Evolutionary conservation across 129 eudicot species (phyloP), one percentile per base, ranked within the genome.

Genomic region (Apium graveolens): DNA sequence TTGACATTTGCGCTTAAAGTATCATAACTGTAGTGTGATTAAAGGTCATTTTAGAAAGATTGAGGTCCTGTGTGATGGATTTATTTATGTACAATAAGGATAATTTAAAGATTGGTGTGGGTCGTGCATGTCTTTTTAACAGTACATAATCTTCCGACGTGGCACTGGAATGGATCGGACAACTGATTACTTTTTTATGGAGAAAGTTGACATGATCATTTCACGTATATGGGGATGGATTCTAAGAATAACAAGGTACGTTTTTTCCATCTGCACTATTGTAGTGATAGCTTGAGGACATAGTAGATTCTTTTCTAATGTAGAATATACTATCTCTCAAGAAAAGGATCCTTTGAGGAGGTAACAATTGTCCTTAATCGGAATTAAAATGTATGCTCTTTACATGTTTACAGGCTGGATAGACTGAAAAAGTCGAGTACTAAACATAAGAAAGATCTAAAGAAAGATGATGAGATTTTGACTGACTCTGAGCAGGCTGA

Each of bases 91-190:
- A 69, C 24, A 42, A n/a, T 42, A 73, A n/a, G 11, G 14, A 39
- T 39, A 21, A 16, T 10, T 3, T 45, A n/a, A 72, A 27, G 7
- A 39, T 65, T 53, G 21, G 42, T 29, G 29, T 10, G 32, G 21
- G 16, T 3, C 24, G 35, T 44, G 43, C n/a, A n/a, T 72, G n/a
- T 53, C 76, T 49, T 14, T 18, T 78, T 72, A 8, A 45, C 77
- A 95, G 99, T 95, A 92, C 77, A 69, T 95, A 35, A 95, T 95
- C 78, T 91, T 95, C 80, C 91, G 99, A 63, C 91, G 97, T 57
- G 99, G 99, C 78, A 88, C 92, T 86, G 99, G 99, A 78, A 83
- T 95, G 76, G 99, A 95, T 86, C 84, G 76, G 83, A 95, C 95
- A 27, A 87, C 87, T 76, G 97, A 87, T 73, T 87, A 81, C 80